Evolutionary conservation across 305 asterid species (phyloP).

Genomic region (Andrographis paniculata): DNA sequence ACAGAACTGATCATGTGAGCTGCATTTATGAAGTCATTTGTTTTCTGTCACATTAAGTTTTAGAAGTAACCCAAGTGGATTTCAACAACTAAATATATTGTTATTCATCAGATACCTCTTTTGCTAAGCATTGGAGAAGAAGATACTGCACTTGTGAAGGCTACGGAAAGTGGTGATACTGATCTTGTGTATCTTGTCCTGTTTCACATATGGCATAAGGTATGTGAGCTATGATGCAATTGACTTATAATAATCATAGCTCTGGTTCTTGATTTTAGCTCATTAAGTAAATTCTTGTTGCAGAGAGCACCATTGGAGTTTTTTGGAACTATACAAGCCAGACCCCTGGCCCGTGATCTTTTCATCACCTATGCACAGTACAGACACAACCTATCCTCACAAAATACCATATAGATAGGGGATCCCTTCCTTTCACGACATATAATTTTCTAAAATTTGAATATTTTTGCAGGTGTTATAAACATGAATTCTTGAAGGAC

Average conservation of each 20-base stretch:
- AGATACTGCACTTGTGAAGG: constrained; percentile 79
- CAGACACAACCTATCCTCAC: constrained; percentile 19
- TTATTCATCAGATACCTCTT: constrained; percentile 70
- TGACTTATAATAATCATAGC: constrained; percentile 9
- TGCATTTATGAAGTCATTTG: no score
- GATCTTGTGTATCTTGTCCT: constrained; percentile 95
- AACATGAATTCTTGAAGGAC: constrained; percentile 88
- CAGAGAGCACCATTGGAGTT: constrained; percentile 80
- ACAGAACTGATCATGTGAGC: constrained; percentile 2
- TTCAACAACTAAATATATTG: not conserved
- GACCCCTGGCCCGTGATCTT: constrained; percentile 87
- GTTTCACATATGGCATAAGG: constrained; percentile 95
- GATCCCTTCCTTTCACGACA: not conserved
- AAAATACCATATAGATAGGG: constrained; percentile 6
- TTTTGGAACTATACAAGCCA: constrained; percentile 75
- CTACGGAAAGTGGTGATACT: constrained; percentile 91
- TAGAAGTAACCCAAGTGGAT: not conserved
- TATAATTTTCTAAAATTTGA: no score
- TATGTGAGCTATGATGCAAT: constrained; percentile 20
- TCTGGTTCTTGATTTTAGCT: constrained; percentile 13
- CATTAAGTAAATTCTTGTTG: constrained; percentile 22
- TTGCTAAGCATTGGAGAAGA: constrained; percentile 96
- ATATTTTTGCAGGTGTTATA: constrained; percentile 44
- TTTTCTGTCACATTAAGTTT: constrained; percentile 9
- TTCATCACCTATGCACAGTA: constrained; percentile 85